phyloP scores from a whole-genome alignment of 140 eudicot genomes.

The Ambrosia hybrid region DNA sequence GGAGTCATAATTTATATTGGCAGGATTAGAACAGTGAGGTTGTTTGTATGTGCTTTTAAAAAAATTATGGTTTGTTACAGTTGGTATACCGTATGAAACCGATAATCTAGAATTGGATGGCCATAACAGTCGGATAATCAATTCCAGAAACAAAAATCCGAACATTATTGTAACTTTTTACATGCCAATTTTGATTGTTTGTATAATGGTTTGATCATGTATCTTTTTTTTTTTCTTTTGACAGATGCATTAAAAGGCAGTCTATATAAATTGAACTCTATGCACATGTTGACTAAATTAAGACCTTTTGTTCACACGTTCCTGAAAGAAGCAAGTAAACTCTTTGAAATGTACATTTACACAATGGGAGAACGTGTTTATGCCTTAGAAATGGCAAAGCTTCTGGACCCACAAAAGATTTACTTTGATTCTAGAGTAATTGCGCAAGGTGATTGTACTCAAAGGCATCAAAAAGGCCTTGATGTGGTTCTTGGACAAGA shows the following conservation, averaged over 20 bases:
- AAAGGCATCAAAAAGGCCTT: constrained; percentile 67
- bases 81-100: too few relatives aligned
- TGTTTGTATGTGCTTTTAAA: background rate
- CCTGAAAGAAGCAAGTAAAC: constrained; percentile 64
- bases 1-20: too few relatives aligned
- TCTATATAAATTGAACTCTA: constrained; percentile 51
- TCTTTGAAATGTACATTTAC: constrained; percentile 82
- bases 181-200: background rate
- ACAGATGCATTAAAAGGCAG: constrained; percentile 57
- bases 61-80: too few relatives aligned
- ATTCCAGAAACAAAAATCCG: too few relatives aligned
- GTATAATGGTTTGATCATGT: background rate
- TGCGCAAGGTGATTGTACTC: constrained; percentile 62
- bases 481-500: constrained; percentile 77
- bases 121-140: too few relatives aligned
- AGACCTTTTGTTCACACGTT: constrained; percentile 82
- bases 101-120: too few relatives aligned
- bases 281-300: constrained; percentile 75
- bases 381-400: constrained; percentile 66
- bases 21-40: too few relatives aligned
- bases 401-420: constrained; percentile 65
- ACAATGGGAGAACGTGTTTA: constrained; percentile 80
- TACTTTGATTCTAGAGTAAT: constrained; percentile 72
- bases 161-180: too few relatives aligned
- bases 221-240: background rate